Evolutionary conservation across 1,284 basidiomycete genomes (phyloP), one percentile per base, ranked within the genome.

Genomic region (Prillingera fragicola): DNA sequence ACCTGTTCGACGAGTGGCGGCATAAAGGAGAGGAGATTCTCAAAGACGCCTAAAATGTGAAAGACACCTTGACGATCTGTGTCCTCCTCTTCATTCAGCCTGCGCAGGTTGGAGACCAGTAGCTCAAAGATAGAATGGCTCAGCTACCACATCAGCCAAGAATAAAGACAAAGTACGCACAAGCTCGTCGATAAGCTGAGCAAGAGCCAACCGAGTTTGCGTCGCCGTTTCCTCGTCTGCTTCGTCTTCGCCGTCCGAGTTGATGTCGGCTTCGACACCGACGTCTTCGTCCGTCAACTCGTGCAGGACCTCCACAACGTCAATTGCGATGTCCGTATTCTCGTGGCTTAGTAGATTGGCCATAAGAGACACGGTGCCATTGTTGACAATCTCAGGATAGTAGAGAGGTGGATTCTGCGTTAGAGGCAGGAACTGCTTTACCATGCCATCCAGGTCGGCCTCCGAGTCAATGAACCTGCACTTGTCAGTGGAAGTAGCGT

Each of bases 401-500:
- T 89, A 84, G 8, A 87, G 67, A 4, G 76, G 73, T 0, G 91
- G 87, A 13, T 80, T 80, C 62, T 96, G 90, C 1, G 95, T 87
- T n/a, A 98, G 76, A 2, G 92, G 83, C 6, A 91, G 74, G 39
- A 96, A 75, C 3, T 85, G 78, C 63, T 94, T 91, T 50, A 98
- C 79, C 13, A 88, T 80, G 40, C 77, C 75, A 60, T 98, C 89
- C 8, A 98, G 78, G 62, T 96, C 90, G 21, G 88, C 87, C 74
- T 99, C 95, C 0, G 95, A 98, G 60, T 97, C 91, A 61, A 99
- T 95, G 74, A 98, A 99, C 68, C 92, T 94, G 60, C 8, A 25
- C 5, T 3, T n/a, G 34, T 35, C 18, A 45, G 24, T 10, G 25
- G 17, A 34, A 23, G 19, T 25, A 22, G 13, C 33, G 13, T 8